These are phyloP conservation scores for Clavispora carvajalis DNA, from an alignment of 805 yeast species.

Conservation along the genomic window DNA sequence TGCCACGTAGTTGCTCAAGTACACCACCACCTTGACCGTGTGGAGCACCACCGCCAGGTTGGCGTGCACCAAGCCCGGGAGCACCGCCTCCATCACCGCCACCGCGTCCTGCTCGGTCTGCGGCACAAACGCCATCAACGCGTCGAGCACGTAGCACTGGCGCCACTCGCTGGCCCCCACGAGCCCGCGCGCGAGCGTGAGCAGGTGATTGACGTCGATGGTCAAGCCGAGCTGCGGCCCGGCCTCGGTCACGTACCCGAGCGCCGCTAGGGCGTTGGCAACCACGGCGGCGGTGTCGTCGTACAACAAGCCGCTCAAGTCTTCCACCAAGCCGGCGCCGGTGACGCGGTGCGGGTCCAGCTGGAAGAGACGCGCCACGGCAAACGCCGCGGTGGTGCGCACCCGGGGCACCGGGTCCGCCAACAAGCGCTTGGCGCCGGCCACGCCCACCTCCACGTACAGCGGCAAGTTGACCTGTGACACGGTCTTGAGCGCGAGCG, in stretches of 20 bases:
- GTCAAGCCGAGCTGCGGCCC: constrained; percentile 45
- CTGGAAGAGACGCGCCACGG: constrained; percentile 64
- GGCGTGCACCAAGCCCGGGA: constrained; percentile 74
- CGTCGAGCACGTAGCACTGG: constrained; percentile 59
- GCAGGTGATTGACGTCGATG: constrained; percentile 44
- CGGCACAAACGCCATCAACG: constrained; percentile 68
- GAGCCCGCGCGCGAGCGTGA: constrained; percentile 29
- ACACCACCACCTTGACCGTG: constrained; percentile 65
- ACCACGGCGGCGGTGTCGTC: constrained; percentile 60
- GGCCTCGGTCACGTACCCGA: constrained; percentile 59
- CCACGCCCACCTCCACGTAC: constrained; percentile 43
- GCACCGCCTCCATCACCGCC: constrained; percentile 53
- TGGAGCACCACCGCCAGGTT: constrained; percentile 79
- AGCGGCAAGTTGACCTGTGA: constrained; percentile 53
- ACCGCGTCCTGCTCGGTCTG: constrained; percentile 61
- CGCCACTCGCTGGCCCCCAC: constrained; percentile 60
- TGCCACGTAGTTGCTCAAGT: constrained; percentile 65
- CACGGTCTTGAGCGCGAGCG: constrained; percentile 60
- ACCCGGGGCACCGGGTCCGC: constrained; percentile 52
- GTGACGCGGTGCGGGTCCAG: constrained; percentile 44
- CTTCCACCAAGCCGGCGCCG: constrained; percentile 38
- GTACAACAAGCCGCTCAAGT: constrained; percentile 47
- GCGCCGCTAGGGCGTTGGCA: constrained; percentile 65
- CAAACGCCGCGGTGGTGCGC: constrained; percentile 63
- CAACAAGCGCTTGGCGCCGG: constrained; percentile 30